A percentile compares a stretch with the other conserved stretches of the same genome.
Conservation (phyloP, 495 filamentous ascomycete genomes). For the Aspergillus sclerotioniger region DNA sequence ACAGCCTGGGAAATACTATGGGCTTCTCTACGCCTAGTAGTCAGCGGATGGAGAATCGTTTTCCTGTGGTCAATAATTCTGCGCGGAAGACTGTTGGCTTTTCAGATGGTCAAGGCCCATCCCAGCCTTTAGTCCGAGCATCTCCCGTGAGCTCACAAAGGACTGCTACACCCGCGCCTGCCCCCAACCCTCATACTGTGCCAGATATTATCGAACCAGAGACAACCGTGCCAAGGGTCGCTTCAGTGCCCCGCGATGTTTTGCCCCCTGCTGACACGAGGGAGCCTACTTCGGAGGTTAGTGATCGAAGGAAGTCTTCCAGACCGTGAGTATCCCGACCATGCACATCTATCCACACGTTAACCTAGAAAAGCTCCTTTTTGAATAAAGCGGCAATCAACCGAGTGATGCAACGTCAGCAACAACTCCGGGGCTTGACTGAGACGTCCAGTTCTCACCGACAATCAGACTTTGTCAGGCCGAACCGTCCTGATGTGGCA, state of each 20-base stretch:
- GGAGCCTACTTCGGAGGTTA: neutral
- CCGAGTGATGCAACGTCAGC: constrained; percentile 16
- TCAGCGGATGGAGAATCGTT: neutral
- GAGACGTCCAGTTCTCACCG: constrained; percentile 7
- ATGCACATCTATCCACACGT: neutral
- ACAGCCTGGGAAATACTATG: constrained; percentile 13
- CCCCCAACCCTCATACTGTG: neutral
- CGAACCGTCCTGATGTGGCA: neutral
- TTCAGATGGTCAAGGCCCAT: neutral
- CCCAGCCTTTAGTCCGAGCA: neutral
- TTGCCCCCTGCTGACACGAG: neutral
- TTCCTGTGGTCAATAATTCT: neutral
- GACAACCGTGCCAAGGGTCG: neutral
- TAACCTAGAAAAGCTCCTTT: constrained; percentile 14
- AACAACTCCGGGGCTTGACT: constrained; percentile 5
- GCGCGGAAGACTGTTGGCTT: neutral
- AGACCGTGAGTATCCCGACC: constrained; percentile 12
- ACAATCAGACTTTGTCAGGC: constrained; percentile 16
- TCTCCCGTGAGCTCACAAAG: neutral
- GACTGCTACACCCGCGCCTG: neutral
- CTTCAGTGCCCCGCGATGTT: neutral
- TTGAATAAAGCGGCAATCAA: constrained; percentile 13
- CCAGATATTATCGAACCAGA: neutral
- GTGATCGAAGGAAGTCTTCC: constrained; percentile 16
- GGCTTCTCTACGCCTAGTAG: neutral